Evolutionary conservation across 2,329 filamentous ascomycete genomes (phyloP).

Genomic region (Sporothrix protearum): DNA sequence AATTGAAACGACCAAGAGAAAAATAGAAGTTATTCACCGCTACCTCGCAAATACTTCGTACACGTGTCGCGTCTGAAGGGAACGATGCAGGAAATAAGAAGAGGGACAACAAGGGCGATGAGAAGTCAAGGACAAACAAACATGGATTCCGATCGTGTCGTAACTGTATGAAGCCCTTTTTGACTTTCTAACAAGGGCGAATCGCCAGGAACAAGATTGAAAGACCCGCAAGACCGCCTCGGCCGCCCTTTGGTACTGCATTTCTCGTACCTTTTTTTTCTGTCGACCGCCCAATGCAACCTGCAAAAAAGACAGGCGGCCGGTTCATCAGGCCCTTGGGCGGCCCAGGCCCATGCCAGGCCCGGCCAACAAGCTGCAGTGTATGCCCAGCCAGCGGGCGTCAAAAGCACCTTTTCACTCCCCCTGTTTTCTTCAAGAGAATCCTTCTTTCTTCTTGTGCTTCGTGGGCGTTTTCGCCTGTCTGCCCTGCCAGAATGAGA

Average conservation of each 20-base stretch:
- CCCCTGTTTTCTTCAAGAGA: too few relatives aligned
- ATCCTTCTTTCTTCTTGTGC: background rate
- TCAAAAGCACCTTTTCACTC: too few relatives aligned
- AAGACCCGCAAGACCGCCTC: background rate
- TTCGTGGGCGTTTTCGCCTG: background rate
- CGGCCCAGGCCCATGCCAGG: background rate
- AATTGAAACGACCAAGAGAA: slow-evolving; percentile 12
- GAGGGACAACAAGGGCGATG: background rate
- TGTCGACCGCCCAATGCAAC: slow-evolving; percentile 1
- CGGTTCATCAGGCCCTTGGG: background rate
- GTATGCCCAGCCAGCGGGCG: background rate
- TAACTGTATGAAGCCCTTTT: background rate
- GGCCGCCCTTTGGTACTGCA: background rate
- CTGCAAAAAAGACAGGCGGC: background rate
- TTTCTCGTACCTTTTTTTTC: background rate
- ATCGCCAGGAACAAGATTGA: background rate
- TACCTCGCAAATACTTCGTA: background rate
- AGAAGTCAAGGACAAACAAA: background rate
- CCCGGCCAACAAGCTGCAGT: background rate
- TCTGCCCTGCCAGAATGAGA: background rate
- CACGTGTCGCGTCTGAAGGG: slow-evolving; percentile 11
- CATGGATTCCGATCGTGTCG: background rate
- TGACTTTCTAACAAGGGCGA: background rate
- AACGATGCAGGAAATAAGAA: background rate
- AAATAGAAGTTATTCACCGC: slow-evolving; percentile 6